These are phyloP conservation scores for Porcisia hertigi DNA, from an alignment of 208 protist genomes.

Conservation along the genomic window DNA sequence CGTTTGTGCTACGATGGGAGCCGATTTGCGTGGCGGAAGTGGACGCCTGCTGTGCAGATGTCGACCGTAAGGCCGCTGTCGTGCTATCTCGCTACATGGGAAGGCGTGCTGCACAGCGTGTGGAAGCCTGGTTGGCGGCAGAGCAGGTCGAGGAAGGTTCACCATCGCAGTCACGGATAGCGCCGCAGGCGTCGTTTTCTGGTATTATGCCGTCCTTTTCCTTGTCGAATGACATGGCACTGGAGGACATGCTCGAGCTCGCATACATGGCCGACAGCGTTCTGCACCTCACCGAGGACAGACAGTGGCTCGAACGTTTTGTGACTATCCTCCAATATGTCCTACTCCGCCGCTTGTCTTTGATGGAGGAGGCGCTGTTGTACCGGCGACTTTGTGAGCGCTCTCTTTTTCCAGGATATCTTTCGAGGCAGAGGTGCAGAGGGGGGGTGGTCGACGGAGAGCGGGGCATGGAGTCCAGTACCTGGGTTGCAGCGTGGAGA, in stretches of 20 bases:
- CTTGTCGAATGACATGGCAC: conserved; percentile 31
- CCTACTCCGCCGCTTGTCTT: conserved; percentile 41
- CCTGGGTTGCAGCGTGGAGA: conserved; percentile 30
- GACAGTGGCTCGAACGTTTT: conserved; percentile 30
- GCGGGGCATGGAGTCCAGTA: background rate
- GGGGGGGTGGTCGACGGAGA: background rate
- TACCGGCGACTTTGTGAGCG: conserved; percentile 12
- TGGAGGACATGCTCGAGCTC: conserved; percentile 35
- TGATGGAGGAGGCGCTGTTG: conserved; percentile 43
- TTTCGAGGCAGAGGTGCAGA: background rate
- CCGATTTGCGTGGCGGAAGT: conserved; percentile 39
- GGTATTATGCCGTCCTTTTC: conserved; percentile 36
- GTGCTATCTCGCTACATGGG: conserved; percentile 11
- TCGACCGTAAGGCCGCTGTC: conserved; percentile 4
- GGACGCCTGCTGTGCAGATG: conserved; percentile 18
- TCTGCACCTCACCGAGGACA: conserved; percentile 29
- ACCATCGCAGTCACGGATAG: background rate
- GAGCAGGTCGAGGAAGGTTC: background rate
- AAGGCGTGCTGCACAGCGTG: background rate
- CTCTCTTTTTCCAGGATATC: conserved; percentile 19
- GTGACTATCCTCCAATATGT: conserved; percentile 39
- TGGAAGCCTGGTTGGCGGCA: background rate
- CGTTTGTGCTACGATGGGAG: conserved; percentile 48
- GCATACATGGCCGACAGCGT: conserved; percentile 28
- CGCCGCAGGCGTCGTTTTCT: conserved; percentile 4